Evolutionary conservation across 2,329 filamentous ascomycete genomes (phyloP).

Genomic region (Cytospora piceicola): DNA sequence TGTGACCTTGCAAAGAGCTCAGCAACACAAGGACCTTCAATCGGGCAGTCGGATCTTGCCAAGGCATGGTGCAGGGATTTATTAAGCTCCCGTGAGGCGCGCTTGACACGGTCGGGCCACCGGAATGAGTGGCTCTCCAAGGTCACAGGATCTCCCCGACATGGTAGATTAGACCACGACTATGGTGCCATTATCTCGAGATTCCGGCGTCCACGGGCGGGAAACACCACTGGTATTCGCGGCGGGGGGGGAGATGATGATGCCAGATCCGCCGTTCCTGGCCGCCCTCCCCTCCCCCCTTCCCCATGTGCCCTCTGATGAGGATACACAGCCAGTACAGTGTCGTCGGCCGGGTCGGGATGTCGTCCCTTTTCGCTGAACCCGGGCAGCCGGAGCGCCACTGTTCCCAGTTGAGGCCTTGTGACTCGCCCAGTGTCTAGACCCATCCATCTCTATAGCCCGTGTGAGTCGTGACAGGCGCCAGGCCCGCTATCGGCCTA

Average conservation of each 20-base stretch:
- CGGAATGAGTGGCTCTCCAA: conserved; percentile 6
- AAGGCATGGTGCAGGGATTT: neutral
- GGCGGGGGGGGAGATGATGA: neutral
- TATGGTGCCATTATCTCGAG: conserved; percentile 1
- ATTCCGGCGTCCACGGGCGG: neutral
- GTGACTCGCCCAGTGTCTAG: conserved; percentile 23
- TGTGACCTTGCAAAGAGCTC: conserved; percentile 10
- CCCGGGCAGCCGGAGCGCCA: conserved; percentile 9
- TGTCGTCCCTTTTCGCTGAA: neutral
- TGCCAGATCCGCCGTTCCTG: conserved; percentile 6
- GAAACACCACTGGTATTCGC: neutral
- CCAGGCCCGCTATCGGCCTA: conserved; percentile 19
- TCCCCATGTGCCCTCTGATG: neutral
- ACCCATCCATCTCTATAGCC: conserved; percentile 6
- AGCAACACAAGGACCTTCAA: neutral
- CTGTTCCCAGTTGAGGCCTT: conserved; percentile 3
- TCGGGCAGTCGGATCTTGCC: too few relatives aligned
- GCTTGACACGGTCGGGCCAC: conserved; percentile 16
- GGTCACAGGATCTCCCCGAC: conserved; percentile 1
- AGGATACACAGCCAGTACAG: conserved; percentile 2
- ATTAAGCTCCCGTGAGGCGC: conserved; percentile 26
- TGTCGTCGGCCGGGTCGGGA: conserved; percentile 8
- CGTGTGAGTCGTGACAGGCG: conserved; percentile 22
- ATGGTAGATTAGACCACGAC: neutral
- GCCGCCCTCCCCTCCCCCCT: conserved; percentile 5